Percentiles rank a stretch among this genome's conserved stretches.
Conservation (phyloP, 139 green algal species). For the Volvox reticuliferus region DNA sequence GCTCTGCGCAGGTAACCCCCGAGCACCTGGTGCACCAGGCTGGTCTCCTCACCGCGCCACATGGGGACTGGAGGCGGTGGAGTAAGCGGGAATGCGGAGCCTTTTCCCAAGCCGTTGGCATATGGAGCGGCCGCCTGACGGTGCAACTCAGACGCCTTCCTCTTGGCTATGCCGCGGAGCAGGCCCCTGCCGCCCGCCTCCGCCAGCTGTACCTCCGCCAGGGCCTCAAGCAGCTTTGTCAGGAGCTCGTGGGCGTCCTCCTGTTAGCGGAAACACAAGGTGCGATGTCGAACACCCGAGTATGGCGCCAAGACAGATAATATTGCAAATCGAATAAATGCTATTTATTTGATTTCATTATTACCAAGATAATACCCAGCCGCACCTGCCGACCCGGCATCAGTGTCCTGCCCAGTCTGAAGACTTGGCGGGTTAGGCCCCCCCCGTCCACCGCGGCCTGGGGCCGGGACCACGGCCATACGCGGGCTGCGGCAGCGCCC, state of each 20-base stretch:
- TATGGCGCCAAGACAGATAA: too few species aligned
- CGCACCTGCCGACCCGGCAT: slow-evolving; percentile 40
- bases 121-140: background rate
- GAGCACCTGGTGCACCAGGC: slow-evolving; percentile 75
- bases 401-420: slow-evolving; percentile 14
- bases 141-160: background rate
- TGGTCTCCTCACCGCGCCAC: slow-evolving; percentile 74
- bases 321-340: too few species aligned
- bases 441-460: background rate
- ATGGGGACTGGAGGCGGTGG: too few species aligned
- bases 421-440: slow-evolving; percentile 19
- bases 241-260: slow-evolving; percentile 52
- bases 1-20: slow-evolving; percentile 74
- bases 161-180: background rate
- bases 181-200: slow-evolving; percentile 63
- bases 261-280: slow-evolving; percentile 1
- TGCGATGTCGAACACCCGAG: too few species aligned
- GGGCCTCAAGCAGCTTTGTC: slow-evolving; percentile 44
- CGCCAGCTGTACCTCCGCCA: slow-evolving; percentile 71
- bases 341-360: too few species aligned
- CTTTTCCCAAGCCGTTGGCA: background rate
- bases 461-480: background rate
- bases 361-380: too few species aligned
- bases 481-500: background rate
- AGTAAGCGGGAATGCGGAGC: background rate